Evolutionary conservation across 495 filamentous ascomycete genomes (phyloP).

Genomic region (Jackrogersella multiformis): DNA sequence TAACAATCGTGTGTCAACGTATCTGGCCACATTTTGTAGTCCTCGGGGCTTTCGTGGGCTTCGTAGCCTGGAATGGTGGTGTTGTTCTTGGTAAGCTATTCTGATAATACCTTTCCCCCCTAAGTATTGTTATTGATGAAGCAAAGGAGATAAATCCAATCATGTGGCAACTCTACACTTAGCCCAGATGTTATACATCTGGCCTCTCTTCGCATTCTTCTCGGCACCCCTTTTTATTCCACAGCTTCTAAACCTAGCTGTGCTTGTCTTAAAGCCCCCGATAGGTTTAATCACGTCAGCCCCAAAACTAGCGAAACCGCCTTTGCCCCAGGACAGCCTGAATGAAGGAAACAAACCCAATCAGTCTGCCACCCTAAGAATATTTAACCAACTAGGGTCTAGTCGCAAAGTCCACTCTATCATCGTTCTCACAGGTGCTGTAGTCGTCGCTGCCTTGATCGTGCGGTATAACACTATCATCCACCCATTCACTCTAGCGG

Average conservation of each 20-base stretch:
- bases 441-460: constrained; percentile 61
- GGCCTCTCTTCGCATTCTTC: constrained; percentile 88
- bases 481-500: constrained; percentile 94
- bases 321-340: not conserved
- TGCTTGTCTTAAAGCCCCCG: not conserved
- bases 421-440: constrained; percentile 40
- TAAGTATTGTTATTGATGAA: constrained; percentile 15
- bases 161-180: constrained; percentile 89
- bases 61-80: constrained; percentile 86
- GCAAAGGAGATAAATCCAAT: constrained; percentile 86
- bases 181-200: constrained; percentile 94
- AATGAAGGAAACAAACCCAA: constrained; percentile 1
- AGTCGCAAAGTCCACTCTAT: constrained; percentile 9
- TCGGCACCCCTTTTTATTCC: constrained; percentile 79
- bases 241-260: constrained; percentile 17
- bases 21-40: constrained; percentile 75
- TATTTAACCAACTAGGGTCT: constrained; percentile 37
- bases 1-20: constrained; percentile 56
- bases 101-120: constrained; percentile 15
- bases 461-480: constrained; percentile 89
- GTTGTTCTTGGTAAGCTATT: constrained; percentile 80
- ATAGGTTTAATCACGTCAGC: not conserved
- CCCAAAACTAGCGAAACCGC: not conserved
- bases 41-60: constrained; percentile 72
- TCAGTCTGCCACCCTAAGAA: constrained; percentile 18